These are phyloP conservation scores for Cercospora beticola DNA, from an alignment of 2,329 filamentous ascomycete genomes.

Conservation along the genomic window DNA sequence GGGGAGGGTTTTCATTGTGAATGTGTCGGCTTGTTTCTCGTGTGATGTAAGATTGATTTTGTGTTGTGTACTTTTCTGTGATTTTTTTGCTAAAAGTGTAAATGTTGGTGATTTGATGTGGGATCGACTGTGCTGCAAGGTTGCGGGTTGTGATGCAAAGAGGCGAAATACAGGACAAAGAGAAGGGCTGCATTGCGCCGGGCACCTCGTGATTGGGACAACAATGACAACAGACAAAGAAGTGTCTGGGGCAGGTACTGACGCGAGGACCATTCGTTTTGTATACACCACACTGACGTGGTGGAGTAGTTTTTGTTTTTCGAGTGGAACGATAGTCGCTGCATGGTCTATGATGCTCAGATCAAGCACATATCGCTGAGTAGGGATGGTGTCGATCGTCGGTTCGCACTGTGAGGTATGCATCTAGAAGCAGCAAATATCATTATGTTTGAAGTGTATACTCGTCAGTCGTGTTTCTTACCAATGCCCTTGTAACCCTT, in stretches of 20 bases:
- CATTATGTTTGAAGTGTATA: not conserved
- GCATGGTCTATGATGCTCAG: too few relatives aligned
- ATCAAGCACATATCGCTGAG: not conserved
- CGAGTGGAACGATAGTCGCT: not conserved
- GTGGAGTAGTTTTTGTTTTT: not conserved
- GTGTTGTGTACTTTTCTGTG: not conserved
- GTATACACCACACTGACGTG: not conserved
- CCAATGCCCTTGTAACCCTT: not conserved
- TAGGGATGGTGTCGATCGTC: not conserved
- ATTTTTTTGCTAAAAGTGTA: not conserved
- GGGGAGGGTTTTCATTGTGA: not conserved
- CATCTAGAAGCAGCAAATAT: not conserved
- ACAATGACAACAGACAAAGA: not conserved
- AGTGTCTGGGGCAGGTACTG: not conserved
- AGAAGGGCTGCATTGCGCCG: not conserved
- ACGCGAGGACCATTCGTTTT: not conserved
- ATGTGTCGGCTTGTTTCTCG: not conserved
- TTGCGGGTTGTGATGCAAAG: not conserved
- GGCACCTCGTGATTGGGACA: not conserved
- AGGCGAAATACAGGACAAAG: not conserved
- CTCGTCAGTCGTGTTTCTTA: not conserved
- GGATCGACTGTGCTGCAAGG: not conserved
- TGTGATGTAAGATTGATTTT: not conserved
- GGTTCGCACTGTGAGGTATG: not conserved
- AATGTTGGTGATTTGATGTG: not conserved